Base-by-base conservation (phyloP, 2,329 filamentous ascomycete species). In the Chrysosporium queenslandicum region DNA sequence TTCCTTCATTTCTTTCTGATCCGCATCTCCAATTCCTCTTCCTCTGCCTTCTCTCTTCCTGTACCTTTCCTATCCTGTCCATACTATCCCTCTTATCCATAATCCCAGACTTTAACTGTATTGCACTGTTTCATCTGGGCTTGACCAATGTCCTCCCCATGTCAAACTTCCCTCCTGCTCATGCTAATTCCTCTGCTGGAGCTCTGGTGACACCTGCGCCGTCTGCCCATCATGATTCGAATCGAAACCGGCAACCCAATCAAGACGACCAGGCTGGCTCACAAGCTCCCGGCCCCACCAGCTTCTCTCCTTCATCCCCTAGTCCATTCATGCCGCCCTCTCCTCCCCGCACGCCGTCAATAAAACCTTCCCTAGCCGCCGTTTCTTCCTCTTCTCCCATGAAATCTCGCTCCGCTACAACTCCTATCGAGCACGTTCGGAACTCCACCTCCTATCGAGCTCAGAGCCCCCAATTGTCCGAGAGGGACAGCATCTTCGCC, bases 401-500 rank as follows among this genome's bases (percentile, higher is more conserved):
- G 59, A 47, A 36, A 47, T 70, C 69, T 63, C 68, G 66, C 52
- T 58, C 65, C 34, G 54, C 61, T n/a, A 65, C 63, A 45, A 58
- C 60, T 55, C 64, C 67, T 20, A 55, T 60, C 43, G 64, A 67
- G 45, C 59, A 58, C 29, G 53, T 58, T 23, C 49, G 62, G 53
- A 63, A 58, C 23, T 59, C 63, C 47, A 55, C 55, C 53, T 57
- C 56, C 30, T 58, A 55, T 55, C 56, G 55, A 39, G 52, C 59
- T 14, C 60, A 69, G 46, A 64, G 63, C 27, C 77, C 78, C 45
- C 78, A 78, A 66, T 69, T 82, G 57, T 79, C 77, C 23, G 79
- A 82, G 65, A 69, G 79, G 60, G 79, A 82, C 64, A 79, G 75
- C 65, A 82, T 82, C 63, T 82, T 81, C 61, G 78, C 79, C 49